A percentile compares a stretch with the other conserved stretches of the same genome.
Evolutionary conservation across 176 grass and related monocot species (phyloP).

Genomic region (Calamus simplicifolius): DNA sequence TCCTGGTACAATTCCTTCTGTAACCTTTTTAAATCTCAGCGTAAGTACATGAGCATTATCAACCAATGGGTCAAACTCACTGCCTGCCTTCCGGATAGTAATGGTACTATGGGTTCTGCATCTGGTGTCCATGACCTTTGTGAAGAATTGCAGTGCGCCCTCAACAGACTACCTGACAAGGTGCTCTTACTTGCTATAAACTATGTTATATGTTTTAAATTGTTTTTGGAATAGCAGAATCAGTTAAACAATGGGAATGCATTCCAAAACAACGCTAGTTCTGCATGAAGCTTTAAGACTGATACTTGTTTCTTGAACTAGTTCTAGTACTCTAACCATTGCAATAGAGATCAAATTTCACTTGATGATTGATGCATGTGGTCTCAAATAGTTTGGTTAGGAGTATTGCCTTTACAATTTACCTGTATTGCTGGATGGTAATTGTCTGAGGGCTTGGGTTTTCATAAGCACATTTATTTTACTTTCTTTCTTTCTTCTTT

Average conservation of each 20-base stretch:
- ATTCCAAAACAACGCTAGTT: no score
- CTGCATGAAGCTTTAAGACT: no score
- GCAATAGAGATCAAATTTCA: slow-evolving; percentile 2
- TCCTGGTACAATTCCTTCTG: slow-evolving; percentile 83
- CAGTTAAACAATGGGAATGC: no score
- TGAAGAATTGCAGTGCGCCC: slow-evolving; percentile 55
- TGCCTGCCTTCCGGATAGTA: slow-evolving; percentile 51
- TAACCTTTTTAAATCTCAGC: slow-evolving; percentile 64
- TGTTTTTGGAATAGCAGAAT: no score
- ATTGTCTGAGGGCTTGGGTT: no score
- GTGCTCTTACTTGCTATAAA: slow-evolving; percentile 19
- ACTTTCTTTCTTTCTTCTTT: no score
- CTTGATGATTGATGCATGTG: no score
- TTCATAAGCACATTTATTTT: no score
- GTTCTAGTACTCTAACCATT: slow-evolving; percentile 16
- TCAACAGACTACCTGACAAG: slow-evolving; percentile 68
- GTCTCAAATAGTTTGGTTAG: no score
- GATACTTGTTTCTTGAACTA: background rate
- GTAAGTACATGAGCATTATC: slow-evolving; percentile 60
- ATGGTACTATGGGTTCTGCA: slow-evolving; percentile 45
- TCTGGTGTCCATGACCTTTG: slow-evolving; percentile 50
- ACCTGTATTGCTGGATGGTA: no score
- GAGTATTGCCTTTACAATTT: no score
- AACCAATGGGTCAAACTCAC: slow-evolving; percentile 82
- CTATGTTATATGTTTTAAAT: no score